These are phyloP conservation scores for Candida succiphila DNA, from an alignment of 805 yeast species.

Conservation along the genomic window DNA sequence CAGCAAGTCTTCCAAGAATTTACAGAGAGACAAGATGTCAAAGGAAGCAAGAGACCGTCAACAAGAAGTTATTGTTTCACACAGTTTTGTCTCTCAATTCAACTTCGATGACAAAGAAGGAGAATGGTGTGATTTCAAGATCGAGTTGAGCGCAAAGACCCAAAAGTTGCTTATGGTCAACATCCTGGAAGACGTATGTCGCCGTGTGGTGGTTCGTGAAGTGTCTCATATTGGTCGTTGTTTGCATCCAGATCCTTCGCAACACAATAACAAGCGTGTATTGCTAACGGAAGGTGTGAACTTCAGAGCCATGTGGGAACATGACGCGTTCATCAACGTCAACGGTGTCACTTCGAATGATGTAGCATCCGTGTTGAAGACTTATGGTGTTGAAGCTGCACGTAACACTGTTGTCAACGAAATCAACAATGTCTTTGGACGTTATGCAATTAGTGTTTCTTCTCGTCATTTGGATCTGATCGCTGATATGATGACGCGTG, in stretches of 20 bases:
- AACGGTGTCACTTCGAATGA: conserved; percentile 89
- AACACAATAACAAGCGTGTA: conserved; percentile 61
- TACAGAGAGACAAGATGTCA: conserved; percentile 27
- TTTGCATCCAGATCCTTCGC: conserved; percentile 65
- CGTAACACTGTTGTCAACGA: conserved; percentile 95
- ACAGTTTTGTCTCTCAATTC: conserved; percentile 66
- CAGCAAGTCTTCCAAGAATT: conserved; percentile 3
- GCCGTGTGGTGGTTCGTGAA: conserved; percentile 86
- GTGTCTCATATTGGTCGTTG: conserved; percentile 89
- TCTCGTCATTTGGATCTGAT: conserved; percentile 91
- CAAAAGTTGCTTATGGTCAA: conserved; percentile 96
- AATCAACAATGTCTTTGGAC: conserved; percentile 90
- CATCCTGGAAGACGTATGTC: conserved; percentile 86
- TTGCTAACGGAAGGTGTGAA: conserved; percentile 97
- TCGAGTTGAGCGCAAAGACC: conserved; percentile 75
- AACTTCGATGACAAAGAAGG: conserved; percentile 86
- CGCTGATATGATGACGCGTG: conserved; percentile 99
- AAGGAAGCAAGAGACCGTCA: conserved; percentile 76
- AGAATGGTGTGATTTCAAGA: conserved; percentile 85
- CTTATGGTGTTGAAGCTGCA: conserved; percentile 99
- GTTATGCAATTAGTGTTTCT: conserved; percentile 90
- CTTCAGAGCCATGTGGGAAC: conserved; percentile 97
- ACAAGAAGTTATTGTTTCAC: conserved; percentile 65
- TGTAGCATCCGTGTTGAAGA: conserved; percentile 76
- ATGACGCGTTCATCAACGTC: conserved; percentile 85